Conservation (phyloP, 306 rosid genomes). For the Prunus padus region DNA sequence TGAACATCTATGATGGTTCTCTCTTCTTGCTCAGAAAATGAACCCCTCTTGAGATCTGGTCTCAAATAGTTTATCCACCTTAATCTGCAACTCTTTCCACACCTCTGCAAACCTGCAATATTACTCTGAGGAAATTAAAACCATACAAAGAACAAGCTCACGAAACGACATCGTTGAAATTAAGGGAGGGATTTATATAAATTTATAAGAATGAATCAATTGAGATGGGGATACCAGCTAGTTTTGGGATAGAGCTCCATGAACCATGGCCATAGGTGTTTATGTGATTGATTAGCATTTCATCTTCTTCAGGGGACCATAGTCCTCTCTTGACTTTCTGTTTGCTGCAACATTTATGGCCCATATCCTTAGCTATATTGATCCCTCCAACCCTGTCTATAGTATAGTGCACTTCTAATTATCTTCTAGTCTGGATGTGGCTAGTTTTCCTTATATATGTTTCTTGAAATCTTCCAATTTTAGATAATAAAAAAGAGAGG, state of each 20-base stretch:
- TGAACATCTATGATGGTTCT: conserved; percentile 73
- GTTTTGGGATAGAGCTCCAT: conserved; percentile 80
- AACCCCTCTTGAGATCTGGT: conserved; percentile 81
- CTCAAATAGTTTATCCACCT: conserved; percentile 89
- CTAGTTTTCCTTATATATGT: not conserved
- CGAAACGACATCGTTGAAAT: not conserved
- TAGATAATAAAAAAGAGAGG: conserved; percentile 15
- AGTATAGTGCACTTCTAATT: not conserved
- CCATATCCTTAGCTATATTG: conserved; percentile 26
- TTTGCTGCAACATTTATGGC: conserved; percentile 76
- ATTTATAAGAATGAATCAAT: too few species aligned
- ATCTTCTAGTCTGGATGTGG: not conserved
- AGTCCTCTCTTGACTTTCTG: conserved; percentile 83
- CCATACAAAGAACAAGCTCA: not conserved
- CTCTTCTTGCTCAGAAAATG: conserved; percentile 73
- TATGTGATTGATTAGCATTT: conserved; percentile 57
- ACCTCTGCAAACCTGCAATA: conserved; percentile 65
- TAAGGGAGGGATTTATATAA: not conserved
- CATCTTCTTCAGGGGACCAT: conserved; percentile 98
- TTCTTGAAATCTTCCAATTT: conserved; percentile 6
- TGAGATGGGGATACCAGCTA: conserved; percentile 47
- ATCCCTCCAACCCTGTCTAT: not conserved
- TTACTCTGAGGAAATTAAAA: not conserved
- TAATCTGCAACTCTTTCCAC: conserved; percentile 88
- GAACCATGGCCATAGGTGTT: conserved; percentile 58